Evolutionary conservation across 768 basidiomycete species (phyloP), one percentile per base, ranked within the genome.

Genomic region (Auriscalpium orientale): DNA sequence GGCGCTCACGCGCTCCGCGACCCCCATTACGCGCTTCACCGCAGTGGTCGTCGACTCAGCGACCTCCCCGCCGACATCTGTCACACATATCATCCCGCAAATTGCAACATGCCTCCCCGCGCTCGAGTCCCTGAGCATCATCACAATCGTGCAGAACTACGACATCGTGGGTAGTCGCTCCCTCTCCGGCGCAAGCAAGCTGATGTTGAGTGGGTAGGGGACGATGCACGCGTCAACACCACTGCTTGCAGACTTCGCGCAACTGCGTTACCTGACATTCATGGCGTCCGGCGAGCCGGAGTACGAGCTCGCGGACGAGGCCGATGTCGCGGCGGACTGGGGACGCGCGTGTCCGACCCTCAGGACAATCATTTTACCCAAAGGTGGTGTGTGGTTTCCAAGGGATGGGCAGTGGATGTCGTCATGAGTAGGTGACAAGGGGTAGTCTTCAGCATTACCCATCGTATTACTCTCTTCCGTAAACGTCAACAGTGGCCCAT

Each of bases 311-410:
- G 61, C 70, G 9, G 72, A 78, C 54, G 84, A 86, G 64, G 70
- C 71, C 15, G 67, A 69, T 58, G 76, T 85, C 11, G 84, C 80
- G n/a, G 68, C 68, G 47, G 62, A 68, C 46, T 86, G 84, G 84
- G 78, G 79, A 54, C 60, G 66, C 20, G 76, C 76, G 22, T 86
- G 84, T 66, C 80, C 82, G 4, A 82, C 83, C 0, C 71, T 86
- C 34, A 73, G 73, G 56, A 85, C 85, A 0, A 81, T 87, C 53
- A 84, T 87, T 15, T 68, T 87, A 0, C 83, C 85, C 0, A 74
- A 75, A 56, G 85, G 85, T 2, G 68, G 76, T 52, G 78, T 85
- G 8, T 87, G 85, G 85, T 84, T 83, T 52, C 34, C 35, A 11
- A 36, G n/a, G 33, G 35, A 51, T 16, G 50, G 50, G 11, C 34